phyloP scores from a whole-genome alignment of 2,329 filamentous ascomycete genomes.

The Paraphaeosphaeria minitans region DNA sequence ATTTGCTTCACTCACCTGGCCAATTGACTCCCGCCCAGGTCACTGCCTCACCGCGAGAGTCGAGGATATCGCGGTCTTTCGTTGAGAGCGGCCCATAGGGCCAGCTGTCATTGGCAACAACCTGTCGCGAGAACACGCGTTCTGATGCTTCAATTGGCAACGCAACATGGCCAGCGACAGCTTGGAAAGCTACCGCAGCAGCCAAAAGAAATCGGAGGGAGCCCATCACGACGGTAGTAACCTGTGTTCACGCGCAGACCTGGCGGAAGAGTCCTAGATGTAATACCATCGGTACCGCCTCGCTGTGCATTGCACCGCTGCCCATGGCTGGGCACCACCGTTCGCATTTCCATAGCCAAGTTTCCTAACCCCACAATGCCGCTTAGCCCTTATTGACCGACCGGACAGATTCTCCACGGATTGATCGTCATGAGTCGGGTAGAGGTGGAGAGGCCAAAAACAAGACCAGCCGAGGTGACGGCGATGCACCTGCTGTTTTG shows the following conservation, averaged over 20 bases:
- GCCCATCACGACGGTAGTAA: not conserved
- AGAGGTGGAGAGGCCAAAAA: not conserved
- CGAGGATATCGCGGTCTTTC: conserved; percentile 47
- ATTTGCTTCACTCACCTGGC: conserved; percentile 12
- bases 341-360: not conserved
- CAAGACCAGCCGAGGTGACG: not conserved
- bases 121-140: not conserved
- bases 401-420: conserved; percentile 7
- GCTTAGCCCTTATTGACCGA: conserved; percentile 1
- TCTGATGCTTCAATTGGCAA: not conserved
- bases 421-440: not conserved
- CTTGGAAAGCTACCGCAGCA: not conserved
- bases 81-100: conserved; percentile 43
- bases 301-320: conserved; percentile 3
- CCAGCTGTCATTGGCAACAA: conserved; percentile 6
- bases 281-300: not conserved
- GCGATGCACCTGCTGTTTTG: not conserved
- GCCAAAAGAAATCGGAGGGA: not conserved
- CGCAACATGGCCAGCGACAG: not conserved
- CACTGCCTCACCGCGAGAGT: conserved; percentile 50
- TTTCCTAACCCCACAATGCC: not conserved
- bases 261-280: conserved; percentile 1
- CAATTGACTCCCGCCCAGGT: conserved; percentile 63
- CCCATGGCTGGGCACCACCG: not conserved
- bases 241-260: not conserved